phyloP scores from a whole-genome alignment of 2,329 filamentous ascomycete genomes.

The Penicillium paneum region DNA sequence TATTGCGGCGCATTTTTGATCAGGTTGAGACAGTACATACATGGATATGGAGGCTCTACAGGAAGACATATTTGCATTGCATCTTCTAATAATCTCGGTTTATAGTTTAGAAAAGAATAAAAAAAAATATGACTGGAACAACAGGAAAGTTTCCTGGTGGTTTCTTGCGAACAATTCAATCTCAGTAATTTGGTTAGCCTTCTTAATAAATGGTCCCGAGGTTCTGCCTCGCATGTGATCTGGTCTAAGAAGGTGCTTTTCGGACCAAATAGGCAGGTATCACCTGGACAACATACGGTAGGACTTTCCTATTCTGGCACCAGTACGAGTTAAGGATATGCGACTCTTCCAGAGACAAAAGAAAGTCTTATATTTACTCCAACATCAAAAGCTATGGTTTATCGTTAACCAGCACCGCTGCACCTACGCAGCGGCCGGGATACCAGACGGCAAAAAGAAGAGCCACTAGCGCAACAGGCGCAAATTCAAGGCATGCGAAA shows the following conservation, averaged over 20 bases:
- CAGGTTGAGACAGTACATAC: background rate
- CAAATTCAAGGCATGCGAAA: conserved; percentile 18
- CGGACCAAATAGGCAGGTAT: background rate
- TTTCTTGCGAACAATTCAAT: background rate
- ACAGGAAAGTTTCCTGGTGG: too few species aligned
- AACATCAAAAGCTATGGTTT: background rate
- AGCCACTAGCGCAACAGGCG: conserved; percentile 16
- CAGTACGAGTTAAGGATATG: background rate
- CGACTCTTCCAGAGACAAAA: background rate
- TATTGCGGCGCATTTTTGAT: background rate
- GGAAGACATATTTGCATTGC: background rate
- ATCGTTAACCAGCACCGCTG: background rate
- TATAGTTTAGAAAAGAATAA: background rate
- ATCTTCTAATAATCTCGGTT: background rate
- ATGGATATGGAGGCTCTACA: background rate
- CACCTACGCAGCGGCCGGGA: conserved; percentile 10
- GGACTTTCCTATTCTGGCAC: background rate
- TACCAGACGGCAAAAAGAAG: conserved; percentile 14
- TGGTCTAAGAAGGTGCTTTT: background rate
- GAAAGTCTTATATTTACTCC: background rate
- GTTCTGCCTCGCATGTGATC: background rate
- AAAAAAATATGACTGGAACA: background rate
- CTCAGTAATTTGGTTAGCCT: background rate
- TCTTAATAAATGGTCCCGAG: too few species aligned
- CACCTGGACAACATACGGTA: background rate